phyloP scores from a whole-genome alignment of 108 stramenopile species.

The Discostella pseudostelligera region DNA sequence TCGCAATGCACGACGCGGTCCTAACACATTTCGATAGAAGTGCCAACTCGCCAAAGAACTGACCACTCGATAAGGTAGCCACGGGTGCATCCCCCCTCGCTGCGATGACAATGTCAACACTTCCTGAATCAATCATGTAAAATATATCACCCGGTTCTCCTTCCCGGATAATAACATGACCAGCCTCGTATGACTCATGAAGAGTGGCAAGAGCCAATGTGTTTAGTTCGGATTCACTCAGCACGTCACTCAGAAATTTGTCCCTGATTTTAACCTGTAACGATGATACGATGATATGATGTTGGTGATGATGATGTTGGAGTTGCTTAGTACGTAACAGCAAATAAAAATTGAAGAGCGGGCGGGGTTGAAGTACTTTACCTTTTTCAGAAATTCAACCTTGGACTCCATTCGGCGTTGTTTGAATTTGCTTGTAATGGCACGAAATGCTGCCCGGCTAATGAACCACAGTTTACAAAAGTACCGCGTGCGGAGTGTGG shows the following conservation, averaged over 20 bases:
- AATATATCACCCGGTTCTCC: constrained; percentile 53
- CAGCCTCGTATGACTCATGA: constrained; percentile 25
- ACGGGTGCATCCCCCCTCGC: constrained; percentile 29
- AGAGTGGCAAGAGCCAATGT: constrained; percentile 35
- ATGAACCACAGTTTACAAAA: constrained; percentile 65
- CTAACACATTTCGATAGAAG: constrained; percentile 38
- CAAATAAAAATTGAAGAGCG: too few species aligned
- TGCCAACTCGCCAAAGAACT: constrained; percentile 54
- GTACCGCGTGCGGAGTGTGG: constrained; percentile 55
- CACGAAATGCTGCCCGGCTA: constrained; percentile 51
- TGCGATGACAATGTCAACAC: constrained; percentile 40
- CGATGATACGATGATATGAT: too few species aligned
- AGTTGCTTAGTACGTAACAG: too few species aligned
- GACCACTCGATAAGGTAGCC: constrained; percentile 33
- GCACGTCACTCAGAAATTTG: constrained; percentile 41
- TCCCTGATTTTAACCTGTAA: constrained; percentile 48
- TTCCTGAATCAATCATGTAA: constrained; percentile 56
- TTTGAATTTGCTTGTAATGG: constrained; percentile 55
- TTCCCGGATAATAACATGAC: constrained; percentile 44
- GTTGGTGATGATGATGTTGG: too few species aligned
- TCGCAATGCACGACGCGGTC: constrained; percentile 52
- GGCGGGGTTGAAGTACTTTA: too few species aligned
- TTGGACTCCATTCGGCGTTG: constrained; percentile 34
- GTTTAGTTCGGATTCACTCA: constrained; percentile 40
- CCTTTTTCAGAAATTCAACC: constrained; percentile 53